These are phyloP conservation scores for Akebia trifoliata DNA, from an alignment of 164 flowering plant genomes.

Conservation along the genomic window DNA sequence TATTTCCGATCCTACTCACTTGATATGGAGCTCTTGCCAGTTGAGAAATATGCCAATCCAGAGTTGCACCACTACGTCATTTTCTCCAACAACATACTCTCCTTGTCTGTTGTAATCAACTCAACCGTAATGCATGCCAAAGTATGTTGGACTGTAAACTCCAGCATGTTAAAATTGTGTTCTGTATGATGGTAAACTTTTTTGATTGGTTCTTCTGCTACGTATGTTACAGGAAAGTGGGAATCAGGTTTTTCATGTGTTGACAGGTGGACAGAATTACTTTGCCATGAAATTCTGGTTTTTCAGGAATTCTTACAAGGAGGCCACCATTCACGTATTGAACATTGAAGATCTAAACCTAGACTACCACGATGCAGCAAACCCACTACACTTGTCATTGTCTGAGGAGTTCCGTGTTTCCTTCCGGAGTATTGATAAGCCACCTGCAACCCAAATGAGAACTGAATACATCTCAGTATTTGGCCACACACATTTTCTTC, in stretches of 20 bases:
- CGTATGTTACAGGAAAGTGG: conserved; percentile 60
- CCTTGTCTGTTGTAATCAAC: conserved; percentile 87
- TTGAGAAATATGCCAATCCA: conserved; percentile 44
- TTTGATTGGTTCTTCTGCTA: background rate
- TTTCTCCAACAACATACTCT: conserved; percentile 78
- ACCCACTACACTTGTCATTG: conserved; percentile 27
- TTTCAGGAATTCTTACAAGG: conserved; percentile 40
- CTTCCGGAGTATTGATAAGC: conserved; percentile 26
- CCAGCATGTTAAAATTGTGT: background rate
- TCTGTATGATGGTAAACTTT: conserved; percentile 1
- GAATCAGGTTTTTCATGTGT: conserved; percentile 78
- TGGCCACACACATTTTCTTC: conserved; percentile 66
- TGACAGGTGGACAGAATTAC: conserved; percentile 75
- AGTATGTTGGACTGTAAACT: conserved; percentile 31
- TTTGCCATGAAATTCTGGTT: conserved; percentile 90
- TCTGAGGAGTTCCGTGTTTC: conserved; percentile 84
- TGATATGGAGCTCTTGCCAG: conserved; percentile 31
- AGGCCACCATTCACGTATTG: conserved; percentile 64
- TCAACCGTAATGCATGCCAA: conserved; percentile 73
- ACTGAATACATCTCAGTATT: conserved; percentile 71
- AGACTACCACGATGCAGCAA: conserved; percentile 22
- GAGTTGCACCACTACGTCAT: conserved; percentile 63
- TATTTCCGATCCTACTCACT: conserved; percentile 50
- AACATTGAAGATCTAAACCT: conserved; percentile 61
- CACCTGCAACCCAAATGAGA: conserved; percentile 19